phyloP scores from a whole-genome alignment of 805 yeast genomes.

The Saccharomycopsis malanga region DNA sequence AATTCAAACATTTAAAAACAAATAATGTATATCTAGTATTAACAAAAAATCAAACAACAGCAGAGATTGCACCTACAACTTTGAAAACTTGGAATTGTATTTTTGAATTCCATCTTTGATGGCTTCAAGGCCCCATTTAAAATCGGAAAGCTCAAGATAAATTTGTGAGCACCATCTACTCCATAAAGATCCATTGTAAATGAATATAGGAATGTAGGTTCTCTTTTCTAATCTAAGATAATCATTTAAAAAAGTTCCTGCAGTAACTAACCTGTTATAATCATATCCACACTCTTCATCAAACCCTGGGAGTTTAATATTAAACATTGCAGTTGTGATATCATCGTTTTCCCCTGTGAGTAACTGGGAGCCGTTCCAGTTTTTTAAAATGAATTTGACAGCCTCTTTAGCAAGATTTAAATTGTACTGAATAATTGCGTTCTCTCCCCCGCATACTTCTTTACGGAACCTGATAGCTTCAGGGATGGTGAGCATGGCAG shows the following conservation, averaged over 20 bases:
- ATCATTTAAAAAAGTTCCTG: conserved; percentile 6
- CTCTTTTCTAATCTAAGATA: conserved; percentile 28
- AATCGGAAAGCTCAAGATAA: conserved; percentile 52
- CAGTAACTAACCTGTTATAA: not conserved
- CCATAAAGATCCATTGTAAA: conserved; percentile 37
- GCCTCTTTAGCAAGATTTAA: conserved; percentile 38
- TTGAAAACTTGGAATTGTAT: no score
- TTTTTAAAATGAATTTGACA: conserved; percentile 32
- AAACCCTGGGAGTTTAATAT: conserved; percentile 14
- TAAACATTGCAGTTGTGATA: conserved; percentile 20
- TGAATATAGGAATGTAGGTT: conserved; percentile 42
- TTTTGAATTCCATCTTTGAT: conserved; percentile 14
- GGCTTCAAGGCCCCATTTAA: conserved; percentile 15
- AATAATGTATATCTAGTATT: not conserved
- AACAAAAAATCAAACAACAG: no score
- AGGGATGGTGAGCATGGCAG: conserved; percentile 35
- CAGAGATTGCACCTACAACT: no score
- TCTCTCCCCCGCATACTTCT: conserved; percentile 55
- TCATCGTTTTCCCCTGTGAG: conserved; percentile 10
- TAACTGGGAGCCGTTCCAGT: conserved; percentile 22
- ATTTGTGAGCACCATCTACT: conserved; percentile 54
- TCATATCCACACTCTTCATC: not conserved
- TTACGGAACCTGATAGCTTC: conserved; percentile 49
- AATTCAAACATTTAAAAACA: no score
- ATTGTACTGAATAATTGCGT: conserved; percentile 42